These are phyloP conservation scores for Citrus glauca DNA, from an alignment of 345 rosid species.

Conservation along the genomic window DNA sequence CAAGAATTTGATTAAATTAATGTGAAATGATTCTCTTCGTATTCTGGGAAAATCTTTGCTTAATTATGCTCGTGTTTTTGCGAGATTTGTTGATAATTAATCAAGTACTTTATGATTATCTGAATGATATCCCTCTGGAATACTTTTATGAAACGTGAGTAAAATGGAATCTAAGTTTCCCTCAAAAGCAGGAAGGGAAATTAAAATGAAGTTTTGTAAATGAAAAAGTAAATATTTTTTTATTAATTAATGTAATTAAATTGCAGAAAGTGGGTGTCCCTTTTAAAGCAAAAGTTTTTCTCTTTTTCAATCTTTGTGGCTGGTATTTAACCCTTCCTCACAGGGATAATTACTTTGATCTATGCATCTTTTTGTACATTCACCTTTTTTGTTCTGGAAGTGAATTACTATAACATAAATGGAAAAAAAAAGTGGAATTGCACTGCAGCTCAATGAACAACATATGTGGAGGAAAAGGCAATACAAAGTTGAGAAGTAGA, in stretches of 20 bases:
- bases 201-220: conserved; percentile 36
- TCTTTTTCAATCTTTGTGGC: conserved; percentile 31
- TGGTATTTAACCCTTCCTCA: not conserved
- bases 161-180: conserved; percentile 52
- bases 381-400: not conserved
- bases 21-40: conserved; percentile 11
- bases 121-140: conserved; percentile 18
- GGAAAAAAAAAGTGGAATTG: not conserved
- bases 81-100: conserved; percentile 17
- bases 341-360: conserved; percentile 9
- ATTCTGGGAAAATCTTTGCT: conserved; percentile 12
- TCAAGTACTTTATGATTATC: conserved; percentile 19
- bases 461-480: not conserved
- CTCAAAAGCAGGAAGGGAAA: conserved; percentile 52
- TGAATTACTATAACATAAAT: not conserved
- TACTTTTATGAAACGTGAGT: conserved; percentile 9
- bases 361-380: conserved; percentile 16
- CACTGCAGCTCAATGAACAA: not conserved
- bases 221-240: conserved; percentile 25
- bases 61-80: conserved; percentile 7
- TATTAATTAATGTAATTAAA: conserved; percentile 22
- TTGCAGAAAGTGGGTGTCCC: conserved; percentile 81
- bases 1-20: not conserved
- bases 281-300: conserved; percentile 49
- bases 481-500: not conserved